phyloP scores from a whole-genome alignment of 1,139 yeast genomes.

The Sugiyamaella pinicola region DNA sequence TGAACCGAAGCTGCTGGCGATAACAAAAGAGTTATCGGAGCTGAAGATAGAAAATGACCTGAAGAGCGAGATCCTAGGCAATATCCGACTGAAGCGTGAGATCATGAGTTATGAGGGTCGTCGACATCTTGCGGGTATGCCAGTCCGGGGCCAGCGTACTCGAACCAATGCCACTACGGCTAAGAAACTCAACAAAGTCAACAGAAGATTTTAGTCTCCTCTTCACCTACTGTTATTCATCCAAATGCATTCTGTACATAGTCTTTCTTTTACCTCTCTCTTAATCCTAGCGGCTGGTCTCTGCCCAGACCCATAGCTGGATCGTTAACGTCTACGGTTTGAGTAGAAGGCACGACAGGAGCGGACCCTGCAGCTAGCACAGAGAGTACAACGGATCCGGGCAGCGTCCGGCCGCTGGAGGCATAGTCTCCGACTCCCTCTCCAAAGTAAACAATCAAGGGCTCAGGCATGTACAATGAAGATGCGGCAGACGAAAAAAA shows the following conservation, averaged over 20 bases:
- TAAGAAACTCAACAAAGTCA: conserved; percentile 74
- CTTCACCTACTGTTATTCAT: background rate
- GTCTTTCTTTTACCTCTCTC: background rate
- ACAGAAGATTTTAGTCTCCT: conserved; percentile 54
- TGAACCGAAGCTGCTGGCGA: conserved; percentile 82
- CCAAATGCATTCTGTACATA: conserved; percentile 15
- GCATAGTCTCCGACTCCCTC: too few relatives aligned
- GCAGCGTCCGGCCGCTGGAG: conserved; percentile 1
- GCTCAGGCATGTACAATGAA: too few relatives aligned
- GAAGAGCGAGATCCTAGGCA: conserved; percentile 72
- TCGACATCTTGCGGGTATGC: conserved; percentile 77
- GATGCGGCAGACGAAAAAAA: background rate
- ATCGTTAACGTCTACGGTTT: too few relatives aligned
- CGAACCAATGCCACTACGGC: conserved; percentile 91
- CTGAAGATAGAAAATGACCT: conserved; percentile 86
- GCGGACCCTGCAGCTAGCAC: background rate
- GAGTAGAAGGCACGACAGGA: too few relatives aligned
- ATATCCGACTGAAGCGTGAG: conserved; percentile 75
- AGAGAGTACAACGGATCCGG: too few relatives aligned
- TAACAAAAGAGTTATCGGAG: conserved; percentile 83
- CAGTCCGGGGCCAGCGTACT: conserved; percentile 93
- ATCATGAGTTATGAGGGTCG: conserved; percentile 88
- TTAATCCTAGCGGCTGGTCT: background rate
- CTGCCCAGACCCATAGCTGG: conserved; percentile 6
- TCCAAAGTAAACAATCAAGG: too few relatives aligned